Conservation (phyloP, 73 alveolate genomes). For the Blepharisma stoltei region DNA sequence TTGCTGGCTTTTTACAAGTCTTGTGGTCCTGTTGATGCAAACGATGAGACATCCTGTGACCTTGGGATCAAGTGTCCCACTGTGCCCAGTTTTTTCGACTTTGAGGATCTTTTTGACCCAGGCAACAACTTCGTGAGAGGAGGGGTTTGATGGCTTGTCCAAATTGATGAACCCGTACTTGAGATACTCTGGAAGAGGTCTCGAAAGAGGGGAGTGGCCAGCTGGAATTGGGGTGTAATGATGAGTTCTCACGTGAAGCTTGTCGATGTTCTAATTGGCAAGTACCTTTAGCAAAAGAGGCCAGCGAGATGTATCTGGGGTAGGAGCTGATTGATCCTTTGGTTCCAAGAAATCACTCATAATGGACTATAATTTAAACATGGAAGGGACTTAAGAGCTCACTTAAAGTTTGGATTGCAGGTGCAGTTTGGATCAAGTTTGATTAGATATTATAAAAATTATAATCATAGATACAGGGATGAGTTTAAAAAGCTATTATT, state of each 20-base stretch:
- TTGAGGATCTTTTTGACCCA: conserved; percentile 98
- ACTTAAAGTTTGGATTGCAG: no score
- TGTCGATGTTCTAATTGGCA: conserved; percentile 66
- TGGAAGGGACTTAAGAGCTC: no score
- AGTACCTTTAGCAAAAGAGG: conserved; percentile 63
- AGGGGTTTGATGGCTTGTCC: conserved; percentile 98
- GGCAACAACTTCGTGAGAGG: conserved; percentile 98
- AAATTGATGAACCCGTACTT: conserved; percentile 98
- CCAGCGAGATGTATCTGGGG: conserved; percentile 71
- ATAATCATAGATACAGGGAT: no score
- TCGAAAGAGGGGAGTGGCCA: conserved; percentile 96
- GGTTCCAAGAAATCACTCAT: neutral
- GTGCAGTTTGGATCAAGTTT: no score
- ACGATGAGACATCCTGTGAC: conserved; percentile 99
- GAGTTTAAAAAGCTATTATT: no score
- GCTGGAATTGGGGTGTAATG: conserved; percentile 99
- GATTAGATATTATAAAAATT: no score
- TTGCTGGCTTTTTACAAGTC: conserved; percentile 89
- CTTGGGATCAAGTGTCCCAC: conserved; percentile 99
- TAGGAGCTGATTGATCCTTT: conserved; percentile 42
- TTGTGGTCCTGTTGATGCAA: conserved; percentile 98
- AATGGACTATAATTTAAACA: no score
- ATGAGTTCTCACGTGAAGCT: conserved; percentile 83
- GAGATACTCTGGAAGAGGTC: conserved; percentile 94
- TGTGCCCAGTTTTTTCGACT: conserved; percentile 99